Conservation (phyloP, 495 filamentous ascomycete genomes). For the Bathelium albidoporum region DNA sequence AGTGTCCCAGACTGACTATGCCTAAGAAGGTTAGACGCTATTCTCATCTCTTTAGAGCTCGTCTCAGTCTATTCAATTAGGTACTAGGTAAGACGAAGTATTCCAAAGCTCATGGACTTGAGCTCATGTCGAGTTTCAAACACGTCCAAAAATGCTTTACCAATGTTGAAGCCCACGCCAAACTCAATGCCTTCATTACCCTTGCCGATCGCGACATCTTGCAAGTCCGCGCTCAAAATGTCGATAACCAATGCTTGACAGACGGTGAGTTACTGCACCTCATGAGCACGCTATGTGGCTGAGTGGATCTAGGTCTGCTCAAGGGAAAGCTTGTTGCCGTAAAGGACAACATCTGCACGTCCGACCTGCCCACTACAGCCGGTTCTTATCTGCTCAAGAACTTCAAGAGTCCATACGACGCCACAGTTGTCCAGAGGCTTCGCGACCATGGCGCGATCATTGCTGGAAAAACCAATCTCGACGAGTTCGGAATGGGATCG, state of each 20-base stretch:
- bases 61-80: no score
- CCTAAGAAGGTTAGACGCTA: not conserved
- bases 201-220: slow-evolving; percentile 11
- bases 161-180: slow-evolving; percentile 13
- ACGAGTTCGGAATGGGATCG: slow-evolving; percentile 98
- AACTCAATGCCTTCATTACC: slow-evolving; percentile 29
- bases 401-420: slow-evolving; percentile 68
- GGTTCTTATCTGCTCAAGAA: slow-evolving; percentile 63
- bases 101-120: not conserved
- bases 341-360: slow-evolving; percentile 85
- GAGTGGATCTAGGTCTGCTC: slow-evolving; percentile 13
- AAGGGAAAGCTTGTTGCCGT: slow-evolving; percentile 56
- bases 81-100: not conserved
- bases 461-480: slow-evolving; percentile 78
- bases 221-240: slow-evolving; percentile 13
- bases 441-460: slow-evolving; percentile 54
- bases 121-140: slow-evolving; percentile 25
- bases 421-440: slow-evolving; percentile 65
- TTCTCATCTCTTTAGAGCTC: not conserved
- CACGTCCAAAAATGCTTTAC: slow-evolving; percentile 22
- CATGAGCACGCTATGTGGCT: not conserved
- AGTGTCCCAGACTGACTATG: no score
- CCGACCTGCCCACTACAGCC: slow-evolving; percentile 63
- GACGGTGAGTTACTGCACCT: not conserved
- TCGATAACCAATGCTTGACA: slow-evolving; percentile 17